Evolutionary conservation across 2,329 filamentous ascomycete genomes (phyloP), one percentile per base, ranked within the genome.

Genomic region (Magnaporthales sp.): DNA sequence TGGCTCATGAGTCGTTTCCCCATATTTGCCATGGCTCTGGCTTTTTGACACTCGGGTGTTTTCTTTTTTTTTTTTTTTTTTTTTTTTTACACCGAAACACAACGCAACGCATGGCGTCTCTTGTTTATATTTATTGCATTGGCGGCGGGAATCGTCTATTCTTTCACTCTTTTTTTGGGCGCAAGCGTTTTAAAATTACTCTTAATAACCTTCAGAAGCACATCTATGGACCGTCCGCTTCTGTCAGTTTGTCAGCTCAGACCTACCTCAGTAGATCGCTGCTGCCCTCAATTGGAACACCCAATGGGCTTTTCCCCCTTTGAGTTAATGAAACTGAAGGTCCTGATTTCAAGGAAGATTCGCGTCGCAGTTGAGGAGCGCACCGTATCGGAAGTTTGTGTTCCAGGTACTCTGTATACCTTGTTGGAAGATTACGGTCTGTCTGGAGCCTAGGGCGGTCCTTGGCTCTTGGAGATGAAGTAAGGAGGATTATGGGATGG

Each of bases 161-260:
- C 30, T 62, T 29, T 11, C 27, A 62, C 61, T 30, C 61, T 62
- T 32, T 30, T 62, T 62, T 62, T 62, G 54, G 54, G 54, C 54
- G 54, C 54, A 58, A 58, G 54, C 54, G 54, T 24, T 27, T 58
- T 58, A 15, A 58, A 58, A 27, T 22, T 22, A 58, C 54, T 58
- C 54, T 58, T 58, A 58, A 58, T 58, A 58, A 19, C 26, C 11
- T 58, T 58, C 54, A 24, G 22, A 58, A 58, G 54, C 54, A 58
- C 54, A 58, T 58, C 24, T 58, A 58, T 56, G 54, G 22, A 58
- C 22, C 4, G 22, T 27, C 24, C 11, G 15, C n/a, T 10, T 24
- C 51, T 22, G 51, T 24, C 54, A 11, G 15, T 26, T 10, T 27
- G 54, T 22, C 54, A 24, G 54, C n/a, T 8, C 54, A 27, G 22